Evolutionary conservation across 306 rosid genomes (phyloP).

Genomic region (Sicyos baderoa): DNA sequence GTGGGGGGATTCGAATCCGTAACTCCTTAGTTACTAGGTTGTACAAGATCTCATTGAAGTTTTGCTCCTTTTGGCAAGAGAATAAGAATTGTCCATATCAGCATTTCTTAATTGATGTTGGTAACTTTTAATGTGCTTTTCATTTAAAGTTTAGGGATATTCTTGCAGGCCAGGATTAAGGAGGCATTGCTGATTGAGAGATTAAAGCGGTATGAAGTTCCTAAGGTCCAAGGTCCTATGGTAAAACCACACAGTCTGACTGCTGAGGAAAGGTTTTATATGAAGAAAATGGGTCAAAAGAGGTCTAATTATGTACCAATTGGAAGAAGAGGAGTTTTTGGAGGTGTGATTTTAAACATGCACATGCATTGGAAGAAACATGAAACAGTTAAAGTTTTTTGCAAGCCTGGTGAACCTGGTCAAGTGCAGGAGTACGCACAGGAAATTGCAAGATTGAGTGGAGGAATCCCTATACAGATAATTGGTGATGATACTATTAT

Average conservation of each 20-base stretch:
- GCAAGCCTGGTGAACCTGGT: constrained; percentile 82
- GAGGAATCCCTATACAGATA: constrained; percentile 80
- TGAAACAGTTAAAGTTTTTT: constrained; percentile 78
- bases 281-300: constrained; percentile 93
- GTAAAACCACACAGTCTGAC: constrained; percentile 59
- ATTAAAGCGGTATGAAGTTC: constrained; percentile 76
- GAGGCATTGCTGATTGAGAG: constrained; percentile 73
- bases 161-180: constrained; percentile 68
- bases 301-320: constrained; percentile 78
- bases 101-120: not conserved
- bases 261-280: constrained; percentile 75
- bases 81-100: too few species aligned
- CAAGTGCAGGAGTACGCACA: constrained; percentile 71
- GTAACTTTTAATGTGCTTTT: not conserved
- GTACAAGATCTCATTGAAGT: too few species aligned
- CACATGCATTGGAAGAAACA: constrained; percentile 99
- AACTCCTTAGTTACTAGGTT: too few species aligned
- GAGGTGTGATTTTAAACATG: constrained; percentile 93
- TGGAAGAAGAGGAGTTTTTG: constrained; percentile 87
- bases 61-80: not conserved
- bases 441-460: constrained; percentile 81
- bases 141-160: not conserved
- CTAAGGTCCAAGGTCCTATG: constrained; percentile 65
- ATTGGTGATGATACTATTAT: constrained; percentile 69
- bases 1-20: too few species aligned